Percentiles rank a stretch among this genome's conserved stretches.
Evolutionary conservation across 2,329 filamentous ascomycete species (phyloP).

Genomic region (Claviceps fusiformis): DNA sequence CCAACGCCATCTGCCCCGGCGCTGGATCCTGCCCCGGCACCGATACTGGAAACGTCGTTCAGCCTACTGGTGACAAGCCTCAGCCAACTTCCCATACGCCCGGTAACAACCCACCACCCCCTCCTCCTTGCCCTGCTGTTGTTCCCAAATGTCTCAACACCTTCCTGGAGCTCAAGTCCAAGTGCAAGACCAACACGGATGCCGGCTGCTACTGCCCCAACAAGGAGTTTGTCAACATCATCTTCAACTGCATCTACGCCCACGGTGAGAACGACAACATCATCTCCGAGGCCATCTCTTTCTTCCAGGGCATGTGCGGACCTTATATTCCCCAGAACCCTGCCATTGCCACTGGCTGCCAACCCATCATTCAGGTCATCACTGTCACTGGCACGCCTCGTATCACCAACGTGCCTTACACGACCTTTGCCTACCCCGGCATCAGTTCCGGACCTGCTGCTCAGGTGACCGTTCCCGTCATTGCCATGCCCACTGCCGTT

Average conservation of each 20-base stretch:
- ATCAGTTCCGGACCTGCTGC: constrained; percentile 33
- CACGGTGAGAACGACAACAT: constrained; percentile 55
- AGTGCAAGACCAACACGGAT: constrained; percentile 77
- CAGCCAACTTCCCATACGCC: constrained; percentile 6
- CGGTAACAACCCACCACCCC: too few relatives aligned
- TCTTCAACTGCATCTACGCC: constrained; percentile 70
- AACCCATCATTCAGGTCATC: constrained; percentile 48
- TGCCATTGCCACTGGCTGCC: constrained; percentile 66
- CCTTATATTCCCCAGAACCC: constrained; percentile 62
- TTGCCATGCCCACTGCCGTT: constrained; percentile 31
- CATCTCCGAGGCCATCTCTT: constrained; percentile 58
- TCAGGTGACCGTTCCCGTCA: constrained; percentile 37
- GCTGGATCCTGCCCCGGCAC: not conserved
- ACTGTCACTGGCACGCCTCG: constrained; percentile 39
- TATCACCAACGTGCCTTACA: constrained; percentile 33
- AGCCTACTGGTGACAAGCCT: constrained; percentile 6
- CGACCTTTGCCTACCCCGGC: constrained; percentile 34
- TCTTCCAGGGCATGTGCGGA: constrained; percentile 87
- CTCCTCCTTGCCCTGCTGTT: constrained; percentile 47
- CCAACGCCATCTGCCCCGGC: not conserved
- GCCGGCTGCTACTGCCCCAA: constrained; percentile 76
- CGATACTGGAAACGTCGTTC: constrained; percentile 4
- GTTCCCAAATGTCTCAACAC: constrained; percentile 87
- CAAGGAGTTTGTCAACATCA: constrained; percentile 58
- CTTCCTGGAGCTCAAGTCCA: constrained; percentile 55